These are phyloP conservation scores for Cyclotella cryptica DNA, from an alignment of 108 stramenopile species.

Conservation along the genomic window DNA sequence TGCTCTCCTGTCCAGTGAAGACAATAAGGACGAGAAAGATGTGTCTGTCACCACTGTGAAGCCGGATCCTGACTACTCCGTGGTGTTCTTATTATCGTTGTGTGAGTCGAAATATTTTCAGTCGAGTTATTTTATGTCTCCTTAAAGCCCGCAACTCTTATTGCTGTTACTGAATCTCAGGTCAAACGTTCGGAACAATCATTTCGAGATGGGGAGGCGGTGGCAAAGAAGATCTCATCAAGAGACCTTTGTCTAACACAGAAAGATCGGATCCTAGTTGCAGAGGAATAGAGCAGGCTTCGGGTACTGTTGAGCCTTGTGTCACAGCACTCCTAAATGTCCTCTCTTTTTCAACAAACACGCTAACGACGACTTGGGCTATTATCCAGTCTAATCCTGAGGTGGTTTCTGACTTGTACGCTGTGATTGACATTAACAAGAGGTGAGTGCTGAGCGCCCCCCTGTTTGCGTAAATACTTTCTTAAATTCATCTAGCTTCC, in stretches of 20 bases:
- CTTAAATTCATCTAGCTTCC: background rate
- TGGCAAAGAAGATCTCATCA: conserved; percentile 70
- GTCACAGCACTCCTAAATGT: conserved; percentile 71
- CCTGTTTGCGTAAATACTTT: background rate
- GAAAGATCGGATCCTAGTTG: conserved; percentile 14
- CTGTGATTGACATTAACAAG: conserved; percentile 61
- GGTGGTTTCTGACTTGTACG: conserved; percentile 57
- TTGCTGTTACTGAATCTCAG: conserved; percentile 35
- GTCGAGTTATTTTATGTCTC: background rate
- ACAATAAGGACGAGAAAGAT: conserved; percentile 7
- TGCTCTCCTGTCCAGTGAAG: conserved; percentile 29
- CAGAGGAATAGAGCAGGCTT: conserved; percentile 51
- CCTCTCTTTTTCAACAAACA: conserved; percentile 76
- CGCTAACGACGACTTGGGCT: conserved; percentile 68
- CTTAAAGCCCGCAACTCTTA: conserved; percentile 7
- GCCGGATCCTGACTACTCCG: conserved; percentile 46
- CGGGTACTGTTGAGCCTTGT: conserved; percentile 64
- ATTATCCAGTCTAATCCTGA: conserved; percentile 67
- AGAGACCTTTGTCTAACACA: conserved; percentile 15
- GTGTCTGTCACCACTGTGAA: conserved; percentile 16
- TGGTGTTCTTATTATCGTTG: conserved; percentile 40
- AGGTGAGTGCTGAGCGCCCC: conserved; percentile 8
- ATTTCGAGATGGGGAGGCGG: conserved; percentile 87
- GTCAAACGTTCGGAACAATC: conserved; percentile 72
- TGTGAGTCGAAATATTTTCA: conserved; percentile 15